Evolutionary conservation across 2,329 filamentous ascomycete species (phyloP), one percentile per base, ranked within the genome.

Genomic region (Myriangium duriaei): DNA sequence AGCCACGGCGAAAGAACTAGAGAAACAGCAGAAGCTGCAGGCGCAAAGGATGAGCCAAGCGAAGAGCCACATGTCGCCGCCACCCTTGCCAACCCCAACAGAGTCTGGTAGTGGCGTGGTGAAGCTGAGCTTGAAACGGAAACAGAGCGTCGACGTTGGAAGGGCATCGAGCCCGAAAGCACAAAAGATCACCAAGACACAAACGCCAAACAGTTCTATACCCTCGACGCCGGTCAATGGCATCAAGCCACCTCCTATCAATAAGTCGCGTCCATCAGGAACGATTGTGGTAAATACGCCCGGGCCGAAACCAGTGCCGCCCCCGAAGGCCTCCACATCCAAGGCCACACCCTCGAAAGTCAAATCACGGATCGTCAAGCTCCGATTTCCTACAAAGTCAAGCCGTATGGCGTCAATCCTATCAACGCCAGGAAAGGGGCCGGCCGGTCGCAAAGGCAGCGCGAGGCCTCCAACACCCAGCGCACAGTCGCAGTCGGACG

Each of bases 51-150:
- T 26, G 14, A 14, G 14, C 6, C 11, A 14, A 9, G 14, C 33
- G 2, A 17, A 32, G 10, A 37, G 33, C 5, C 38, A 42, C 11
- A 43, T 43, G 42, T 44, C 45, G 17, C 42, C 41, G 5, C 40
- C 41, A 19, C 37, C 45, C 9, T 10, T 45, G 15, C 43, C 45
- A 5, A 36, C 38, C 18, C 38, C 45, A 5, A 29, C 40, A 4
- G 21, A 32, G 13, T 17, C 35, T 11, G 36, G 13, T 10, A 28
- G 36, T 21, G 32, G 40, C 16, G 34, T 31, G 17, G 24, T 39
- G 34, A 54, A 53, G 39, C 33, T 55, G 10, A 49, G 32, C 29
- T 41, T 55, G 18, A 55, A 55, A 39, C 47, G 51, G 14, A 54
- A 52, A 32, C 40, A 42, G 18, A 51, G 47, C 40, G 21, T 34